Evolutionary conservation across 306 rosid species (phyloP).

Genomic region (Vigna mungo): DNA sequence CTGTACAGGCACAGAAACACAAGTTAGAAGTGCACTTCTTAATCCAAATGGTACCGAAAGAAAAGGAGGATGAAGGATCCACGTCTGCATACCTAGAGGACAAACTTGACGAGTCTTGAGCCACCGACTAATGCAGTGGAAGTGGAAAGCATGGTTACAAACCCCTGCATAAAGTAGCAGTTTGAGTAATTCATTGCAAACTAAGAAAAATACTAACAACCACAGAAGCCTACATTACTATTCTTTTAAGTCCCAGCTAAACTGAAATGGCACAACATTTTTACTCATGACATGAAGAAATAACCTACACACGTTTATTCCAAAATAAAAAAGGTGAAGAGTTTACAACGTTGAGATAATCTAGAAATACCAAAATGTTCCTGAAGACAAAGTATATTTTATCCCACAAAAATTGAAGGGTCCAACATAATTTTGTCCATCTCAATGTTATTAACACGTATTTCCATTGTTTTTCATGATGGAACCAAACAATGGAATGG

Average conservation of each 20-base stretch:
- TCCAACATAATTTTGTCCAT: neutral
- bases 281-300: neutral
- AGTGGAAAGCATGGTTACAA: conserved; percentile 65
- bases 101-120: conserved; percentile 68
- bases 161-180: conserved; percentile 51
- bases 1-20: conserved; percentile 49
- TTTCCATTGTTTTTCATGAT: neutral
- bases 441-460: neutral
- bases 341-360: neutral
- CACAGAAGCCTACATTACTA: neutral
- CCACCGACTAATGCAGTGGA: conserved; percentile 67
- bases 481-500: conserved; percentile 15
- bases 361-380: conserved; percentile 1
- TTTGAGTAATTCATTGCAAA: conserved; percentile 16
- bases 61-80: conserved; percentile 11
- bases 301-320: neutral
- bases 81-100: conserved; percentile 71
- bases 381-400: neutral
- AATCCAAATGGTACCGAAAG: neutral
- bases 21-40: conserved; percentile 25
- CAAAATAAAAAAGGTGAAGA: neutral
- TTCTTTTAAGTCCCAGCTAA: conserved; percentile 7
- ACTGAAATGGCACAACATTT: conserved; percentile 14
- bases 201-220: conserved; percentile 30
- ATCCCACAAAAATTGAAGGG: neutral